Evolutionary conservation across 2,329 filamentous ascomycete species (phyloP).

Genomic region (Zalaria obscura): DNA sequence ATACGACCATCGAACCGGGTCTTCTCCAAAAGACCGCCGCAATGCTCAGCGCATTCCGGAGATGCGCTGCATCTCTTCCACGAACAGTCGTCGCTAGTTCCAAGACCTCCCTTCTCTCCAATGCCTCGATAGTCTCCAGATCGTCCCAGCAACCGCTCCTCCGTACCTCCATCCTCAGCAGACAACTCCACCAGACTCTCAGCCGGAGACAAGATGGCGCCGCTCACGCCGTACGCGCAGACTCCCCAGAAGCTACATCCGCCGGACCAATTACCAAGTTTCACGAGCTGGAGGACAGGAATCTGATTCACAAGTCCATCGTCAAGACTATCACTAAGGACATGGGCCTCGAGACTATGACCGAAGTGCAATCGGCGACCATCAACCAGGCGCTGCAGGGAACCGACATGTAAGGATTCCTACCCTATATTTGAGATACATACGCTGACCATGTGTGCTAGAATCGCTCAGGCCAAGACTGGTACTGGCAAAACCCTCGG

Average conservation of each 20-base stretch:
- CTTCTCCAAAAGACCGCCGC: constrained; percentile 5
- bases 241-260: constrained; percentile 8
- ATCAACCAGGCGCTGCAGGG: constrained; percentile 70
- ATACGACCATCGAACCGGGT: not conserved
- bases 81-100: constrained; percentile 14
- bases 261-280: constrained; percentile 22
- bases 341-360: constrained; percentile 77
- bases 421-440: constrained; percentile 17
- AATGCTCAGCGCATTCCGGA: constrained; percentile 30
- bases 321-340: constrained; percentile 53
- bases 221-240: constrained; percentile 13
- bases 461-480: constrained; percentile 82
- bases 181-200: constrained; percentile 22
- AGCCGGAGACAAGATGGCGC: constrained; percentile 21
- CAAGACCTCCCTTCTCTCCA: constrained; percentile 11
- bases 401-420: constrained; percentile 53
- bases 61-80: constrained; percentile 23
- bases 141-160: constrained; percentile 9
- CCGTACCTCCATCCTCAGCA: constrained; percentile 8
- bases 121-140: constrained; percentile 5
- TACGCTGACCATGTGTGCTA: constrained; percentile 10
- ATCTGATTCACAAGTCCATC: constrained; percentile 48
- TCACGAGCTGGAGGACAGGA: constrained; percentile 25
- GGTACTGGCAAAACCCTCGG: constrained; percentile 94
- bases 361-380: constrained; percentile 75